These are phyloP conservation scores for Hamigera avellanea DNA, from an alignment of 495 filamentous ascomycete genomes.

Conservation along the genomic window DNA sequence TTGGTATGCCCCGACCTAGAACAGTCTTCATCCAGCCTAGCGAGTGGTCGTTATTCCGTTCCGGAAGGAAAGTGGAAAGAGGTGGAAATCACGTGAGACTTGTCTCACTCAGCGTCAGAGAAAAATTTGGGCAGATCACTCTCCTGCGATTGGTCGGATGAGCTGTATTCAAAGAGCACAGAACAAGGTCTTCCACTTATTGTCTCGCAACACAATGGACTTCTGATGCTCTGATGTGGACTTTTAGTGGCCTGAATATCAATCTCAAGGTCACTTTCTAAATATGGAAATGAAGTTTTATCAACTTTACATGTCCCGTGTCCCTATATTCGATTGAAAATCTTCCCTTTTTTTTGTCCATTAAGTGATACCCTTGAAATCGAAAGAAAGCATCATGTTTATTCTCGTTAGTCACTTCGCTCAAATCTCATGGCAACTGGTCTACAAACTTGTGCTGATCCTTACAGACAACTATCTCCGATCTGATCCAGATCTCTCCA, in stretches of 20 bases:
- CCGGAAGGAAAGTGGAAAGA: constrained; percentile 7
- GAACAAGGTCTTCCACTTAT: too few relatives aligned
- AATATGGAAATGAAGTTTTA: constrained; percentile 10
- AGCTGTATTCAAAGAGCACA: too few relatives aligned
- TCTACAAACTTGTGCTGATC: background rate
- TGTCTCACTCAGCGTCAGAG: constrained; percentile 5
- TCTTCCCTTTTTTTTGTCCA: too few relatives aligned
- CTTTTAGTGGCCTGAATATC: background rate
- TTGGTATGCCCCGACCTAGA: too few relatives aligned
- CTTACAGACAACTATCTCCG: constrained; percentile 57
- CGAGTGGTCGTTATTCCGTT: constrained; percentile 12
- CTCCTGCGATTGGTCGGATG: constrained; percentile 10
- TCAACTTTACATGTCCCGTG: too few relatives aligned
- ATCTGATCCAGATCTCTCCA: constrained; percentile 83
- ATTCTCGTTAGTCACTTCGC: constrained; percentile 35
- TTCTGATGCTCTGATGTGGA: constrained; percentile 5
- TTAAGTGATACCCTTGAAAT: background rate
- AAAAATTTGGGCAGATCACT: constrained; percentile 2
- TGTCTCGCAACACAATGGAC: too few relatives aligned
- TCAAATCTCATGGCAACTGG: background rate
- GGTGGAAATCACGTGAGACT: constrained; percentile 5
- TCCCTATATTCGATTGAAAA: too few relatives aligned
- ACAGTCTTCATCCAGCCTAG: too few relatives aligned
- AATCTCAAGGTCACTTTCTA: background rate
- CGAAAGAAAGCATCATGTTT: constrained; percentile 33